Conservation (phyloP, 352 stramenopile species). For the Pythium oligandrum region DNA sequence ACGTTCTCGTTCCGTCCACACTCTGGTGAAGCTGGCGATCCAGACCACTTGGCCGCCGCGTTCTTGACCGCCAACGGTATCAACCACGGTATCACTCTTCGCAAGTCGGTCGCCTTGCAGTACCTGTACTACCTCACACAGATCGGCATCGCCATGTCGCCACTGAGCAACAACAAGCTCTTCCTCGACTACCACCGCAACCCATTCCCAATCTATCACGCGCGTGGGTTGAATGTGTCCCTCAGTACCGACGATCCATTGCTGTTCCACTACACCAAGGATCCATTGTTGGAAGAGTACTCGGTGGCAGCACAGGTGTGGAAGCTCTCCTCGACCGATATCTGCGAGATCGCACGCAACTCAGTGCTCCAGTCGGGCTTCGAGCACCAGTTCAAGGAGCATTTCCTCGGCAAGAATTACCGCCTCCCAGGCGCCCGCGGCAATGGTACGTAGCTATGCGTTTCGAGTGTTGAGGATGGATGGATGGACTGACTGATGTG, state of each 20-base stretch:
- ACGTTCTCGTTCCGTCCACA: slow-evolving; percentile 98
- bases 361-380: slow-evolving; percentile 98
- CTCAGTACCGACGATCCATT: slow-evolving; percentile 98
- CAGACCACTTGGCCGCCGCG: slow-evolving; percentile 92
- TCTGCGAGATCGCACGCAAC: slow-evolving; percentile 98
- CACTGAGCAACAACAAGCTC: slow-evolving; percentile 94
- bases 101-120: slow-evolving; percentile 95
- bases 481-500: background rate
- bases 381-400: slow-evolving; percentile 96
- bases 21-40: slow-evolving; percentile 96
- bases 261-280: slow-evolving; percentile 98
- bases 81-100: slow-evolving; percentile 98
- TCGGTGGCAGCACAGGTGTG: slow-evolving; percentile 91
- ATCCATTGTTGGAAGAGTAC: slow-evolving; percentile 96
- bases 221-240: slow-evolving; percentile 96
- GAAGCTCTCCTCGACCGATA: slow-evolving; percentile 95
- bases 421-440: slow-evolving; percentile 54
- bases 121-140: slow-evolving; percentile 99
- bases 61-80: slow-evolving; percentile 92
- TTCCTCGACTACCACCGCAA: slow-evolving; percentile 95
- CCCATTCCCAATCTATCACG: slow-evolving; percentile 94
- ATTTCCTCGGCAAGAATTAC: slow-evolving; percentile 96
- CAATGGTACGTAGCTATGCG: slow-evolving; percentile 50
- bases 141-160: slow-evolving; percentile 93
- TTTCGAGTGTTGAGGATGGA: background rate